Evolutionary conservation across 2,329 filamentous ascomycete genomes (phyloP), one percentile per base, ranked within the genome.

Genomic region (Neonectria coccinea): DNA sequence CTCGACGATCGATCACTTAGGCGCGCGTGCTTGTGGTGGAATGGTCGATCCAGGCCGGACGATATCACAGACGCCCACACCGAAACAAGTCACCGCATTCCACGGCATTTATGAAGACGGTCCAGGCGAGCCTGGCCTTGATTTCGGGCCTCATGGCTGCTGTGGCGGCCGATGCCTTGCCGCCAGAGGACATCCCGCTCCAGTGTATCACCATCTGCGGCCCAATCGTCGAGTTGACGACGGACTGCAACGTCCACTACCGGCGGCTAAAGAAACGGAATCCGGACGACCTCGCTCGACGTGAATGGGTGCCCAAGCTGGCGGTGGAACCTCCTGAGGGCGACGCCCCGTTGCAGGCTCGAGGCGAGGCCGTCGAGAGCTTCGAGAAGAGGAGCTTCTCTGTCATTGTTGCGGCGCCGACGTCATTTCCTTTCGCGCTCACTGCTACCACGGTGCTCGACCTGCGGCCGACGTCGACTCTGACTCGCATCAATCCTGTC

Each of bases 151-250:
- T 79, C 59, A 69, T 71, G 39, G 65, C 71, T n/a, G 50, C 76
- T 53, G 71, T 70, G 41, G 56, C 67, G 9, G 74, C 75, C 27
- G 75, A 78, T 36, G 74, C 74, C 31, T 70, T 82, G 39, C 74
- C 73, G 18, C 71, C 76, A 12, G 71, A 78, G 22, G 76, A 79
- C 27, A 77, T 82, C 16, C 80, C 80, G 33, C 62, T 80, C 22
- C 72, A 74, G 56, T 82, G 80, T 62, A 79, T 79, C 39, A 77
- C 76, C 42, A 81, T 82, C 56, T 82, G 80, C 71, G 80, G 79
- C 5, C 80, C 80, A 56, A 77, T 82, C 53, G 79, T 82, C 60
- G 80, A 82, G 70, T 70, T 82, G n/a, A 78, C 78, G 33, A 71
- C 71, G 10, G 75, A 76, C 48, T 82, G 80, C 73, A 74, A 75